Evolutionary conservation across 2,329 filamentous ascomycete genomes (phyloP).

Genomic region (Aspergillus chevalieri): DNA sequence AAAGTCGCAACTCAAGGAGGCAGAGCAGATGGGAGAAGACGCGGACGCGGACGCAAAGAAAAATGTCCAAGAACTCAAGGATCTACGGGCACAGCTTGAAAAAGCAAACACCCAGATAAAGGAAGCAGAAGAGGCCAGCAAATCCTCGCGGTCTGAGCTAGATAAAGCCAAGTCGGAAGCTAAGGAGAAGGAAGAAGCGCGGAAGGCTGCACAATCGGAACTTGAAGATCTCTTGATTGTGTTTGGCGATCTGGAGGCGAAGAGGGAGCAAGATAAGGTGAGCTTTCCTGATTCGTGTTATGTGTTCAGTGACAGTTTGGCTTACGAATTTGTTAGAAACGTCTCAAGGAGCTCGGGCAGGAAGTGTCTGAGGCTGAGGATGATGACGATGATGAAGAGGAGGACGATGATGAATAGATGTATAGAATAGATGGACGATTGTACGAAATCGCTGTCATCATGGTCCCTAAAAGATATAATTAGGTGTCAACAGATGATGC

Average conservation of each 20-base stretch:
- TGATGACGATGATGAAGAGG: slow-evolving; percentile 54
- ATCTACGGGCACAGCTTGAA: slow-evolving; percentile 8
- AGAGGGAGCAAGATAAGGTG: slow-evolving; percentile 69
- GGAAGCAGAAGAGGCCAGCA: slow-evolving; percentile 46
- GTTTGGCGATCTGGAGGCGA: slow-evolving; percentile 73
- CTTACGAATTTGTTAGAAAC: slow-evolving; percentile 45
- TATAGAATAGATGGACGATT: neutral
- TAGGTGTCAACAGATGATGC: too few relatives aligned
- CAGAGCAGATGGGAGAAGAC: too few relatives aligned
- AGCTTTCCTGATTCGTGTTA: slow-evolving; percentile 17
- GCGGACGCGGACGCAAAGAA: neutral
- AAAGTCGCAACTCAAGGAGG: too few relatives aligned
- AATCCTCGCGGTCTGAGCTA: slow-evolving; percentile 33
- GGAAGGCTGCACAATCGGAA: slow-evolving; percentile 61
- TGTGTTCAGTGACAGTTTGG: neutral
- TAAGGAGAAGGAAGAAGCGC: slow-evolving; percentile 55
- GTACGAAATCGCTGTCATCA: too few relatives aligned
- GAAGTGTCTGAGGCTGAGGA: slow-evolving; percentile 71
- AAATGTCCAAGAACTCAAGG: neutral
- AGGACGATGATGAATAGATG: slow-evolving; percentile 42
- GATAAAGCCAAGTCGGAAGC: slow-evolving; percentile 27
- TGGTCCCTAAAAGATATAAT: too few relatives aligned
- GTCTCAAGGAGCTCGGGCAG: slow-evolving; percentile 61
- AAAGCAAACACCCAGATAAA: slow-evolving; percentile 36
- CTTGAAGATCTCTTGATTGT: slow-evolving; percentile 77